A percentile compares a stretch with the other conserved stretches of the same genome.
Evolutionary conservation across 495 filamentous ascomycete species (phyloP).

Genomic region (Xylaria grammica): DNA sequence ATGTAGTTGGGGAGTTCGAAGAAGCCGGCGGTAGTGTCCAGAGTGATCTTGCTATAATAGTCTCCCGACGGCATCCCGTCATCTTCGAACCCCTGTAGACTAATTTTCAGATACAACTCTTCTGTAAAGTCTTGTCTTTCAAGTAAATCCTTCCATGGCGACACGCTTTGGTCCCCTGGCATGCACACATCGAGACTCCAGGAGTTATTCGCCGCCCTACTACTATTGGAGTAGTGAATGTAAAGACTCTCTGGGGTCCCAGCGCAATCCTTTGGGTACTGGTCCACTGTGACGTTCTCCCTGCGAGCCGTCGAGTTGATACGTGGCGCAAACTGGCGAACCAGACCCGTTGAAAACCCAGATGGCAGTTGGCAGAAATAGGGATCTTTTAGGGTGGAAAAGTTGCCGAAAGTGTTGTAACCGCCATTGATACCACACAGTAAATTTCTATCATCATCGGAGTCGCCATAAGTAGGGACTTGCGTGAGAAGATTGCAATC

Average conservation of each 20-base stretch:
- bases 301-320: constrained; percentile 4
- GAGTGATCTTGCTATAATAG: constrained; percentile 3
- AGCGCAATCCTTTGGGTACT: background rate
- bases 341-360: background rate
- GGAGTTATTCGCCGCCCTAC: background rate
- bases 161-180: background rate
- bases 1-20: constrained; percentile 4
- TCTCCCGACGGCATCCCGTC: background rate
- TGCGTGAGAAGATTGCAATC: background rate
- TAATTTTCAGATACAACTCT: background rate
- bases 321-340: background rate
- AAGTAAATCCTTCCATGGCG: background rate
- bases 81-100: background rate
- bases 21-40: background rate
- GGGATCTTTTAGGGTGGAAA: background rate
- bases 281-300: background rate
- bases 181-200: constrained; percentile 3
- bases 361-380: background rate
- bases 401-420: constrained; percentile 1
- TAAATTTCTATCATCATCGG: background rate
- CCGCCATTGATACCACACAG: background rate
- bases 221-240: background rate
- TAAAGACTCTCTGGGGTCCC: background rate
- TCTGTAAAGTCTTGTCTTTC: background rate
- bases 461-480: too few species aligned